Conservation (phyloP, 352 stramenopile genomes). For the Pythium diclinum region DNA sequence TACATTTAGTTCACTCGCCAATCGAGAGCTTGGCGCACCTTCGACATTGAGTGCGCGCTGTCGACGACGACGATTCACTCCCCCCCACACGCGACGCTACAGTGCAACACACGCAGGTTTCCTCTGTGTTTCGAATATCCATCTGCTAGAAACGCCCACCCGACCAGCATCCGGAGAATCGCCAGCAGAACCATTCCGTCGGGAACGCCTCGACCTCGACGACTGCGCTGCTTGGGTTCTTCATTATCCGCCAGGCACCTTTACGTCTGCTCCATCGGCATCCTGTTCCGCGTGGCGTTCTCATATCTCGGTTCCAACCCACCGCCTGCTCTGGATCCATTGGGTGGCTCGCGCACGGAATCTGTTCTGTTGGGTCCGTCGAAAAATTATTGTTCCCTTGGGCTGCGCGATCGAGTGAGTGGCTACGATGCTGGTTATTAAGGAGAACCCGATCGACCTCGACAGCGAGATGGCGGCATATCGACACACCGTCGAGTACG, state of each 20-base stretch:
- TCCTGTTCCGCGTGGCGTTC: slow-evolving; percentile 2
- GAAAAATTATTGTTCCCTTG: background rate
- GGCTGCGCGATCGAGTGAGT: background rate
- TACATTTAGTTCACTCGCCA: background rate
- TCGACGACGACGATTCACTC: slow-evolving; percentile 1
- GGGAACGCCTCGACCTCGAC: background rate
- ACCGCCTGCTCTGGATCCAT: too few species aligned
- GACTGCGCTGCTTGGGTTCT: slow-evolving; percentile 1
- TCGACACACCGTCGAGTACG: slow-evolving; percentile 14
- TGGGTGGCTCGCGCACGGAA: too few species aligned
- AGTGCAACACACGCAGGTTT: background rate
- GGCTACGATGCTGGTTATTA: background rate
- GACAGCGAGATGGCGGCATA: background rate
- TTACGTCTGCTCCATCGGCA: background rate
- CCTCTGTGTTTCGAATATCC: slow-evolving; percentile 7
- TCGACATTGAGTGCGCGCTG: background rate
- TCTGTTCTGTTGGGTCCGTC: background rate
- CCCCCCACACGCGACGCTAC: background rate
- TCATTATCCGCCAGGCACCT: background rate
- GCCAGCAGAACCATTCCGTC: background rate
- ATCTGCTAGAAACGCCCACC: background rate
- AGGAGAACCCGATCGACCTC: slow-evolving; percentile 1
- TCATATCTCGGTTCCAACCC: slow-evolving; percentile 7
- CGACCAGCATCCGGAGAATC: slow-evolving; percentile 3
- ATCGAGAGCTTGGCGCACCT: background rate